Conservation (phyloP, 2,329 filamentous ascomycete genomes). For the Lomentospora prolificans region DNA sequence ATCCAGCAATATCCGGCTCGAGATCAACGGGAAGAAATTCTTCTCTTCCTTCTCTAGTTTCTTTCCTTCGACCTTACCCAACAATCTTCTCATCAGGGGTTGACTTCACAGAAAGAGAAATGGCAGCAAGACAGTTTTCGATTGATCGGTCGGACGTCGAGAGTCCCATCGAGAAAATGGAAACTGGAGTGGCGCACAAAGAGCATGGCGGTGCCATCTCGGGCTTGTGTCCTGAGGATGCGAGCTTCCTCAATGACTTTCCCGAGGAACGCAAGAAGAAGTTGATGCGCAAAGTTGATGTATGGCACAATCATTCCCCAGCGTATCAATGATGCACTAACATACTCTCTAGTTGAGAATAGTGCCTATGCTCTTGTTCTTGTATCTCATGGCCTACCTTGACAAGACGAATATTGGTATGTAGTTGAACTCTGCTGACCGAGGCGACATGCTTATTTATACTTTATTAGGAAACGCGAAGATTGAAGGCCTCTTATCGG, state of each 20-base stretch:
- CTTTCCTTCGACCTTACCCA: too few species aligned
- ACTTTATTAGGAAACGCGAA: constrained; percentile 48
- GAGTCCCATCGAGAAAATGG: too few species aligned
- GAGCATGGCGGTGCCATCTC: too few species aligned
- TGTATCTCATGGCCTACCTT: constrained; percentile 56
- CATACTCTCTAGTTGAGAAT: constrained; percentile 49
- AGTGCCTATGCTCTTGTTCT: constrained; percentile 61
- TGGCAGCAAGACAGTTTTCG: too few species aligned
- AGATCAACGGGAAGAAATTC: too few species aligned
- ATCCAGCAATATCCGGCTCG: too few species aligned
- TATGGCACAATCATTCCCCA: not conserved
- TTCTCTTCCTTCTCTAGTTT: too few species aligned
- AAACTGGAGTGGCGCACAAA: too few species aligned
- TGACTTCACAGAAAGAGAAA: too few species aligned
- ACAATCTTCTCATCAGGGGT: too few species aligned
- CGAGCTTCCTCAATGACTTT: constrained; percentile 21
- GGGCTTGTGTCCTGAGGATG: constrained; percentile 17
- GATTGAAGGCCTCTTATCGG: constrained; percentile 53
- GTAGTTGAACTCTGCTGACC: too few species aligned
- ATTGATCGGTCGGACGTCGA: too few species aligned
- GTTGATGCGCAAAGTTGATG: constrained; percentile 47
- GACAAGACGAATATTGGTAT: constrained; percentile 66
- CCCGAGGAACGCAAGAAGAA: constrained; percentile 34
- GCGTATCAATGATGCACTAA: not conserved
- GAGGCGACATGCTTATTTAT: not conserved